These are phyloP conservation scores for Vitis amurensis DNA, from an alignment of 164 flowering plant genomes.

Conservation along the genomic window DNA sequence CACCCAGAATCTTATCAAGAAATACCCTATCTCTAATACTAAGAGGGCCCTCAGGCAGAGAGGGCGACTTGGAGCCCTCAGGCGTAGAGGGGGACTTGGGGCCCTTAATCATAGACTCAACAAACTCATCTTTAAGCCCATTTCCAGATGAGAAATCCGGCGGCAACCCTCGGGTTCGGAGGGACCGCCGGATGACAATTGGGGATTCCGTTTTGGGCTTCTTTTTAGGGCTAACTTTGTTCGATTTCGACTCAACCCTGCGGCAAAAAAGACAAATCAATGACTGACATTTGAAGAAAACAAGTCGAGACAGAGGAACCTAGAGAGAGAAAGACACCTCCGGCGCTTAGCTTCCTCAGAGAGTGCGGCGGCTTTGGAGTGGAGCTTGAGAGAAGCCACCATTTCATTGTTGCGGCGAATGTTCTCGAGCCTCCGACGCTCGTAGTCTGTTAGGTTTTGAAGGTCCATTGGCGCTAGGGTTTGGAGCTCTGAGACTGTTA, in stretches of 20 bases:
- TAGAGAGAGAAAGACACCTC: conserved; percentile 29
- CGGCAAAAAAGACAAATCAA: neutral
- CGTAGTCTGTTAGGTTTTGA: conserved; percentile 63
- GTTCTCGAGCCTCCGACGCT: conserved; percentile 71
- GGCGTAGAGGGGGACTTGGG: neutral
- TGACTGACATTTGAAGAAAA: neutral
- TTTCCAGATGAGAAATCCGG: conserved; percentile 39
- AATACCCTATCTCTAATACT: conserved; percentile 38
- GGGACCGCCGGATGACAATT: conserved; percentile 60
- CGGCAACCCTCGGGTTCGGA: conserved; percentile 58
- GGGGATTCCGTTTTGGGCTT: conserved; percentile 49
- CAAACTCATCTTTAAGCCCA: conserved; percentile 27
- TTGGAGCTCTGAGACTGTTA: neutral
- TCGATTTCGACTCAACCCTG: conserved; percentile 50
- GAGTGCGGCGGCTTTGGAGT: conserved; percentile 33
- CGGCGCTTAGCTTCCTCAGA: conserved; percentile 47
- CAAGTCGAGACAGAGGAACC: neutral
- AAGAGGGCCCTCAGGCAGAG: conserved; percentile 35
- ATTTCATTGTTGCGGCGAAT: conserved; percentile 59
- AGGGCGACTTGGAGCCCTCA: neutral
- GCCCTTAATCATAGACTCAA: conserved; percentile 6
- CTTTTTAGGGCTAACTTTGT: conserved; percentile 40
- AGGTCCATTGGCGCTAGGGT: conserved; percentile 36
- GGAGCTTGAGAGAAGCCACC: conserved; percentile 71
- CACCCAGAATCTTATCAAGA: conserved; percentile 30